Conservation (phyloP, 345 rosid genomes). For the Erysimum cheiranthoides region DNA sequence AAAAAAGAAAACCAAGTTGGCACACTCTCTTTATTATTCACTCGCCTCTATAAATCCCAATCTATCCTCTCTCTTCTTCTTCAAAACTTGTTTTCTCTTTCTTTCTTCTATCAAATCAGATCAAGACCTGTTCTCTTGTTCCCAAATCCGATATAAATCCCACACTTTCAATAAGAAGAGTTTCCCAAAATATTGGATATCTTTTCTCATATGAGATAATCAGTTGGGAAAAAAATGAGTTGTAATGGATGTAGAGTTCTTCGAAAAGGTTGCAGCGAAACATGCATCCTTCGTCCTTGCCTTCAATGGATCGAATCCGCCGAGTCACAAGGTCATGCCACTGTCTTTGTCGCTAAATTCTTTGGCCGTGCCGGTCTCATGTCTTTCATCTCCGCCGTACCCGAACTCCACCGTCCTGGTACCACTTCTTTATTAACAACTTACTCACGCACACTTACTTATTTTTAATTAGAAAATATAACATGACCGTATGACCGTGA, state of each 20-base stretch:
- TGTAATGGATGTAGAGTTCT: constrained; percentile 98
- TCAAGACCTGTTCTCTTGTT: constrained; percentile 12
- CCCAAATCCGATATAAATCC: constrained; percentile 1
- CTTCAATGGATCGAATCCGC: constrained; percentile 90
- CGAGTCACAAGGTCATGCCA: constrained; percentile 94
- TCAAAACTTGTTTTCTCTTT: constrained; percentile 11
- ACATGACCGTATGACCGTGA: background rate
- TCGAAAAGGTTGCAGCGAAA: constrained; percentile 93
- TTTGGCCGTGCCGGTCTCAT: constrained; percentile 99
- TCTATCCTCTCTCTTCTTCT: constrained; percentile 29
- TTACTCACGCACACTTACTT: background rate
- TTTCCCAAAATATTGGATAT: constrained; percentile 16
- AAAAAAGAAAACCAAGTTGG: constrained; percentile 45
- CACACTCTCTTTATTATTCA: constrained; percentile 46
- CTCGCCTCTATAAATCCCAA: constrained; percentile 41
- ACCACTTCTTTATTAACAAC: background rate
- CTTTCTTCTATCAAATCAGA: constrained; percentile 20
- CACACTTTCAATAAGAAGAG: background rate
- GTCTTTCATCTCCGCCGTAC: constrained; percentile 95
- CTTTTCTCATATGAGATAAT: background rate
- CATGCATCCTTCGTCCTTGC: constrained; percentile 89
- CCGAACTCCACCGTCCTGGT: constrained; percentile 87
- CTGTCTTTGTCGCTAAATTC: constrained; percentile 94
- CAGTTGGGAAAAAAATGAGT: constrained; percentile 47
- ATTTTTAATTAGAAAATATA: too few species aligned